A percentile compares a stretch with the other conserved stretches of the same genome.
phyloP scores from a whole-genome alignment of 495 filamentous ascomycete species.

The Aspergillus conjunctus region DNA sequence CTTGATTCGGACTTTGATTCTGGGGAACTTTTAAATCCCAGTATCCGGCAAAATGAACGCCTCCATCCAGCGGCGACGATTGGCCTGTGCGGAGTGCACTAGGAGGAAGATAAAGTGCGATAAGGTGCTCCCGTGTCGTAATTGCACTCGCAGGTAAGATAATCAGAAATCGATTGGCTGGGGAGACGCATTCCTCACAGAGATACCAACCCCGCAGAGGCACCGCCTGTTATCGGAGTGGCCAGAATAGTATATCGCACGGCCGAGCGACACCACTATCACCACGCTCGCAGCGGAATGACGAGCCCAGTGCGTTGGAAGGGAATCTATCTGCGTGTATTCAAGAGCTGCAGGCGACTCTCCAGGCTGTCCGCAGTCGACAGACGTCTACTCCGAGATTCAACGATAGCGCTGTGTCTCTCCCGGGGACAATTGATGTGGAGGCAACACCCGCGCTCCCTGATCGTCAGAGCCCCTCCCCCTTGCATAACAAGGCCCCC shows the following conservation, averaged over 20 bases:
- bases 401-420: neutral
- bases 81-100: slow-evolving; percentile 14
- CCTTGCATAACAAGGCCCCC: neutral
- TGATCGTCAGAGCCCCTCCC: neutral
- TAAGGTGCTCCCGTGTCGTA: slow-evolving; percentile 16
- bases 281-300: neutral
- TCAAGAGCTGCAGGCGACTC: slow-evolving; percentile 15
- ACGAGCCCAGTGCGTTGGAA: neutral
- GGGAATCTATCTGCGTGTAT: slow-evolving; percentile 1
- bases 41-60: neutral
- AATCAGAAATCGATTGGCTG: neutral
- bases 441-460: neutral
- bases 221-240: slow-evolving; percentile 6
- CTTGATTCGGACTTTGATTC: neutral
- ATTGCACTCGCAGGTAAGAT: slow-evolving; percentile 14
- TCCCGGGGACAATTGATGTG: neutral
- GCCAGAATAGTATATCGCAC: neutral
- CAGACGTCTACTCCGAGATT: slow-evolving; percentile 3
- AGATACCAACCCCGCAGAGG: slow-evolving; percentile 1
- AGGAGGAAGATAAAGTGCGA: slow-evolving; percentile 15
- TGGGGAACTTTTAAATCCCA: neutral
- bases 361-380: slow-evolving; percentile 2
- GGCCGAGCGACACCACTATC: neutral
- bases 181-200: neutral
- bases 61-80: slow-evolving; percentile 2